phyloP scores from a whole-genome alignment of 106 monocot species.

The Xerophyta viscosa region DNA sequence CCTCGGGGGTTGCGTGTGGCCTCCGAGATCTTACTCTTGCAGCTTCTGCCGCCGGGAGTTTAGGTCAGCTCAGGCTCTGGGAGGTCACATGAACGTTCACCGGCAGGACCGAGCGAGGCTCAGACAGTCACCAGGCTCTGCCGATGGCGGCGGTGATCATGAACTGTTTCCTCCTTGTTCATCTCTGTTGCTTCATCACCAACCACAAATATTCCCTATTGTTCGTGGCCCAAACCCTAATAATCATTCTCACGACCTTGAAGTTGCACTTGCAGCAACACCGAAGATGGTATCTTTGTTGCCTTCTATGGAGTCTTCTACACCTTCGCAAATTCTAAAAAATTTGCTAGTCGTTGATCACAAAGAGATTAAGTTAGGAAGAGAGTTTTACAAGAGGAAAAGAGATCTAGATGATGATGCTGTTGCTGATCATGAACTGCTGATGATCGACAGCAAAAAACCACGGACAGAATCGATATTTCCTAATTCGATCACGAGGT shows the following conservation, averaged over 20 bases:
- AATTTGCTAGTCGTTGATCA: neutral
- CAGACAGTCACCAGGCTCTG: constrained; percentile 26
- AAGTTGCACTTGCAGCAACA: neutral
- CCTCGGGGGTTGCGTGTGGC: too few relatives aligned
- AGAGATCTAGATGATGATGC: neutral
- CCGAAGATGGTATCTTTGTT: neutral
- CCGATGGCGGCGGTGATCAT: constrained; percentile 5
- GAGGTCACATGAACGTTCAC: too few relatives aligned
- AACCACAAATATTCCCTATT: constrained; percentile 1
- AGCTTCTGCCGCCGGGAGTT: too few relatives aligned
- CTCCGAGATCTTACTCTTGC: too few relatives aligned
- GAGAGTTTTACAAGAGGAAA: neutral
- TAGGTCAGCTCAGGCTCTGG: too few relatives aligned
- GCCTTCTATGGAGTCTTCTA: neutral
- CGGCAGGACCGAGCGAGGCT: constrained; percentile 65
- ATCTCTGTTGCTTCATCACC: too few relatives aligned
- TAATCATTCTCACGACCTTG: neutral
- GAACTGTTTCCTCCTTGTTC: neutral
- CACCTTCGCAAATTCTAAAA: neutral
- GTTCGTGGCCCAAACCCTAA: constrained; percentile 7
- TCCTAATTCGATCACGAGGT: neutral
- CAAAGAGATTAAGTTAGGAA: constrained; percentile 16
- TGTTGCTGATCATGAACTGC: neutral
- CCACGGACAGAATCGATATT: neutral
- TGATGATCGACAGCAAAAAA: constrained; percentile 9